Evolutionary conservation across 345 rosid genomes (phyloP).

Genomic region (Eucalyptus paniculata): DNA sequence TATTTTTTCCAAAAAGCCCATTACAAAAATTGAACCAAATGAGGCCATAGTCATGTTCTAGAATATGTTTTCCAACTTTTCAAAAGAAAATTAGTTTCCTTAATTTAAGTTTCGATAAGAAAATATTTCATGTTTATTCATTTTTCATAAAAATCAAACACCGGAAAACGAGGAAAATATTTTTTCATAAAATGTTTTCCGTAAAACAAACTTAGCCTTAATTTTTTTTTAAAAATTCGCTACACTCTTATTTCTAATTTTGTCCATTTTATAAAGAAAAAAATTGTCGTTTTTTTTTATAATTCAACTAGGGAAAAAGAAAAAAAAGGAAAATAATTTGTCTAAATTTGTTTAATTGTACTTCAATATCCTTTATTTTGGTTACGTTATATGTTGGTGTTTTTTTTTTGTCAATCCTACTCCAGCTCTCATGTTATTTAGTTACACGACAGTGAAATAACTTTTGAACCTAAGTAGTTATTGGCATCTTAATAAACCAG

Average conservation of each 20-base stretch:
- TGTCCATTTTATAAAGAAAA: not conserved
- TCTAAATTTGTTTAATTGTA: too few species aligned
- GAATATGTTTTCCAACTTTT: too few species aligned
- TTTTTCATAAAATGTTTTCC: not conserved
- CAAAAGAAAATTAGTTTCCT: not conserved
- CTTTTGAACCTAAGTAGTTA: too few species aligned
- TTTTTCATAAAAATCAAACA: fast-evolving
- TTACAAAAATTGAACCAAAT: fast-evolving
- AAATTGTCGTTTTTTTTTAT: too few species aligned
- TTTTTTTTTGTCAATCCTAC: too few species aligned
- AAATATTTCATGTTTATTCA: not conserved
- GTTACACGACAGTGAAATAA: too few species aligned
- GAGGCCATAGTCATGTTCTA: fast-evolving
- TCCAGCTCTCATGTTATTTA: too few species aligned
- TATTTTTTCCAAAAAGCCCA: too few species aligned
- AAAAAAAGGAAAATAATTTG: not conserved
- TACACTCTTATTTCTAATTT: not conserved
- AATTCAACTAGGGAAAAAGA: fast-evolving
- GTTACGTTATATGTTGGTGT: fast-evolving
- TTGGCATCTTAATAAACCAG: too few species aligned
- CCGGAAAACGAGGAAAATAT: fast-evolving
- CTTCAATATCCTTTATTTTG: not conserved
- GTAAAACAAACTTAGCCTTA: too few species aligned
- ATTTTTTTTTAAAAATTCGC: too few species aligned
- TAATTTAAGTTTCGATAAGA: too few species aligned